A percentile compares a stretch with the other conserved stretches of the same genome.
phyloP scores from a whole-genome alignment of 306 rosid genomes.

The Trifolium repens region DNA sequence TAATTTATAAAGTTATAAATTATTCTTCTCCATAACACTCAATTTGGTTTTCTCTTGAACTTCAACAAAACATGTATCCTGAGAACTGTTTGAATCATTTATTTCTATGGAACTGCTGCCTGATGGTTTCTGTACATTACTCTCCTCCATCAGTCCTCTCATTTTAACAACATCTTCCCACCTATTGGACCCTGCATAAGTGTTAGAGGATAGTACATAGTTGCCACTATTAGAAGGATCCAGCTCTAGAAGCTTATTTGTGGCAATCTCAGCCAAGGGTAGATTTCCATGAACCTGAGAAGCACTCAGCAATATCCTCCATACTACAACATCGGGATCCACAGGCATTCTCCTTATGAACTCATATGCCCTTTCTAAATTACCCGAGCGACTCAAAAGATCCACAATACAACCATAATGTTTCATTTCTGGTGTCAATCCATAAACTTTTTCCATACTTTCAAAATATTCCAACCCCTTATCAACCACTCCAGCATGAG shows the following conservation, averaged over 20 bases:
- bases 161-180: conserved; percentile 84
- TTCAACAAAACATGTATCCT: conserved; percentile 28
- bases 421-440: conserved; percentile 76
- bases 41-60: background rate
- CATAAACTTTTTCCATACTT: conserved; percentile 71
- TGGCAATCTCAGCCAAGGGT: conserved; percentile 72
- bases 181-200: conserved; percentile 73
- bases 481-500: conserved; percentile 84
- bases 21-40: background rate
- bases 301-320: conserved; percentile 84
- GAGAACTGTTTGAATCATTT: conserved; percentile 38
- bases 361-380: conserved; percentile 69
- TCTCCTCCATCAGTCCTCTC: conserved; percentile 70
- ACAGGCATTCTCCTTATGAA: conserved; percentile 74
- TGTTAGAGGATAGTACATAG: conserved; percentile 72
- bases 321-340: conserved; percentile 66
- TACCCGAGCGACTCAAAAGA: conserved; percentile 83
- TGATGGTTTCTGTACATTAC: conserved; percentile 72
- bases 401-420: conserved; percentile 82
- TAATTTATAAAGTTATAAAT: background rate
- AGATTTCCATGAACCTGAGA: conserved; percentile 80
- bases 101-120: conserved; percentile 79
- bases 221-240: conserved; percentile 78
- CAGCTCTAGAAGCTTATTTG: conserved; percentile 71
- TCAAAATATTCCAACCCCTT: conserved; percentile 73